Percentiles rank a stretch among this genome's conserved stretches.
Evolutionary conservation across 495 filamentous ascomycete genomes (phyloP).

Genomic region (Saxophila tyrrhenica): DNA sequence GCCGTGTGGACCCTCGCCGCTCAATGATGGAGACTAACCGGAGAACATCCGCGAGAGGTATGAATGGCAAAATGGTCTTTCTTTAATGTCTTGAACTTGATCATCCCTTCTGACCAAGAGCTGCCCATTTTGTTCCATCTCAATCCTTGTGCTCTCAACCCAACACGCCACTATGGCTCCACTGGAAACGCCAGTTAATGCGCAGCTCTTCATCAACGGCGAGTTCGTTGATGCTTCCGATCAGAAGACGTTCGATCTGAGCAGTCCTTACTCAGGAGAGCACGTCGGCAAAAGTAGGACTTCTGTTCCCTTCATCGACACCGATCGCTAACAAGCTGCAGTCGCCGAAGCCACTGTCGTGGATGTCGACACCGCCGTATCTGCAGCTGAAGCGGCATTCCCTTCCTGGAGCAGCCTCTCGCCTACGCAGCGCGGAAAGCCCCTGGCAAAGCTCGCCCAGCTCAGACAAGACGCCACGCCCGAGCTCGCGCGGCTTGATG

Average conservation of each 20-base stretch:
- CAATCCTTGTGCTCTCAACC: too few relatives aligned
- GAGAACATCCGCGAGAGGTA: too few relatives aligned
- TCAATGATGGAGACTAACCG: too few relatives aligned
- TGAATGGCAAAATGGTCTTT: too few relatives aligned
- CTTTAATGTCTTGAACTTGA: too few relatives aligned
- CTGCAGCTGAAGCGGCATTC: conserved; percentile 22
- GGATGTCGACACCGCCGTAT: conserved; percentile 26
- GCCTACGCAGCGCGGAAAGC: conserved; percentile 19
- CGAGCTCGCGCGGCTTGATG: not conserved
- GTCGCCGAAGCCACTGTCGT: conserved; percentile 18
- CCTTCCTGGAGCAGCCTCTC: conserved; percentile 19
- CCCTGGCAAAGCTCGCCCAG: conserved; percentile 27
- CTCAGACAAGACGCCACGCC: conserved; percentile 26
- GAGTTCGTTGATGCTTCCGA: conserved; percentile 31
- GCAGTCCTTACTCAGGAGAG: conserved; percentile 29
- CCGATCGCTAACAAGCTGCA: not conserved
- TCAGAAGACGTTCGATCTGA: conserved; percentile 26
- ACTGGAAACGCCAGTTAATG: conserved; percentile 10
- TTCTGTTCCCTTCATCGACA: not conserved
- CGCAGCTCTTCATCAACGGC: conserved; percentile 35
- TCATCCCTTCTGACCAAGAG: too few relatives aligned
- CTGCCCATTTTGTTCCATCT: too few relatives aligned
- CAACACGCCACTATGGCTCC: not conserved
- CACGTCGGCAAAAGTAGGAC: conserved; percentile 27
- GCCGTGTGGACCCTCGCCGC: too few relatives aligned